Conservation (phyloP, 2,329 filamentous ascomycete genomes). For the Didymella pinodella region DNA sequence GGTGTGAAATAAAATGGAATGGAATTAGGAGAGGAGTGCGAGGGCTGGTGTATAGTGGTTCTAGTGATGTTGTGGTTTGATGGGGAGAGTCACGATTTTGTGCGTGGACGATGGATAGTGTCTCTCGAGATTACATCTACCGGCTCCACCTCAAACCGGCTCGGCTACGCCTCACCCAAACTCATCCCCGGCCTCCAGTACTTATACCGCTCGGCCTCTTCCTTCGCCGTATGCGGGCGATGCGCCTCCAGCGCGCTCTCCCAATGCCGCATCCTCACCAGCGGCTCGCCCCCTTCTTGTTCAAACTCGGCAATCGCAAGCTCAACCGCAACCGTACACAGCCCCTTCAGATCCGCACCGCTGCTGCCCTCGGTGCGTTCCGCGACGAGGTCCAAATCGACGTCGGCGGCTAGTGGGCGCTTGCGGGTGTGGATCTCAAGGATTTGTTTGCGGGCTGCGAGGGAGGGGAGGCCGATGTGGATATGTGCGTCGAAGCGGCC, state of each 20-base stretch:
- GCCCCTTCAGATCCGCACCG: slow-evolving; percentile 79
- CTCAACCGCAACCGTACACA: slow-evolving; percentile 56
- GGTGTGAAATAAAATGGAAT: no score
- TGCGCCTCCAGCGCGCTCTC: slow-evolving; percentile 55
- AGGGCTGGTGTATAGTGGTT: no score
- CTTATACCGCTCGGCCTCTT: slow-evolving; percentile 54
- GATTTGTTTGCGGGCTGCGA: slow-evolving; percentile 77
- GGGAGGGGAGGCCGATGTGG: slow-evolving; percentile 84
- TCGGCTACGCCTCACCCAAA: not conserved
- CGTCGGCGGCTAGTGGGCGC: slow-evolving; percentile 67
- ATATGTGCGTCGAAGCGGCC: slow-evolving; percentile 85
- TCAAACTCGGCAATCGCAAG: slow-evolving; percentile 46
- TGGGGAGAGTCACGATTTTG: no score
- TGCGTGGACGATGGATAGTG: no score
- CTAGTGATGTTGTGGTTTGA: no score
- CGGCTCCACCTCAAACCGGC: no score
- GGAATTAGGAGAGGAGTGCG: no score
- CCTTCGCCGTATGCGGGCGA: slow-evolving; percentile 53
- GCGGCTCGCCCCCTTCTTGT: slow-evolving; percentile 31
- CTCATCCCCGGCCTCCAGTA: slow-evolving; percentile 49
- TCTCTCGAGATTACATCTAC: no score
- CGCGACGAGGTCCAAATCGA: slow-evolving; percentile 72
- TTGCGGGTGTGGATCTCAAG: slow-evolving; percentile 71
- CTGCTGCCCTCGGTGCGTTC: slow-evolving; percentile 76
- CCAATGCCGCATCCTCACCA: slow-evolving; percentile 57